Evolutionary conservation across 495 filamentous ascomycete genomes (phyloP).

Genomic region (Talaromyces ruber): DNA sequence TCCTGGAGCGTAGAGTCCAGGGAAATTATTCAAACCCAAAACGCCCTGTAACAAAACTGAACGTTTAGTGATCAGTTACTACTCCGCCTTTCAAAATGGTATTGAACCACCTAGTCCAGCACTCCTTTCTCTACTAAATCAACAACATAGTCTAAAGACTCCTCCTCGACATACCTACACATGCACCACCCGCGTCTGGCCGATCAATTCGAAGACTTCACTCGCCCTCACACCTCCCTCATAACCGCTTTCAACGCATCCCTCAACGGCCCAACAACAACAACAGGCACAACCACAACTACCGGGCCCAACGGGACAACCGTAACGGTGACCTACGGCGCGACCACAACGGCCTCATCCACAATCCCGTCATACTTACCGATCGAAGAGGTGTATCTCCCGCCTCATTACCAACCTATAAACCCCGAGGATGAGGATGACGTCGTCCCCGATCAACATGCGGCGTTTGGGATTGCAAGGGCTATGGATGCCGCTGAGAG

Average conservation of each 20-base stretch:
- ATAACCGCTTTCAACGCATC: constrained; percentile 5
- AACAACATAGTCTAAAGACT: constrained; percentile 71
- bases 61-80: too few species aligned
- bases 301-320: constrained; percentile 13
- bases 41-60: too few species aligned
- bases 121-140: too few species aligned
- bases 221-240: constrained; percentile 28
- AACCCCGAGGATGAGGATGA: constrained; percentile 99
- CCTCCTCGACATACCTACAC: constrained; percentile 79
- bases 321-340: constrained; percentile 21
- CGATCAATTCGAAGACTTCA: constrained; percentile 87
- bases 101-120: too few species aligned
- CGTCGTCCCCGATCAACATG: constrained; percentile 94
- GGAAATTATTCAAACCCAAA: background rate
- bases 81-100: too few species aligned
- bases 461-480: constrained; percentile 88
- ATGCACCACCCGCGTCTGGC: constrained; percentile 70
- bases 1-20: background rate
- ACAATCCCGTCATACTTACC: constrained; percentile 38
- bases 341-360: constrained; percentile 20
- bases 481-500: constrained; percentile 49
- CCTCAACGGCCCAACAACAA: constrained; percentile 11
- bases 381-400: constrained; percentile 73
- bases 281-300: constrained; percentile 11
- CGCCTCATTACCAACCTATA: constrained; percentile 79